Conservation (phyloP, 164 flowering plant genomes). For the Stephania japonica region DNA sequence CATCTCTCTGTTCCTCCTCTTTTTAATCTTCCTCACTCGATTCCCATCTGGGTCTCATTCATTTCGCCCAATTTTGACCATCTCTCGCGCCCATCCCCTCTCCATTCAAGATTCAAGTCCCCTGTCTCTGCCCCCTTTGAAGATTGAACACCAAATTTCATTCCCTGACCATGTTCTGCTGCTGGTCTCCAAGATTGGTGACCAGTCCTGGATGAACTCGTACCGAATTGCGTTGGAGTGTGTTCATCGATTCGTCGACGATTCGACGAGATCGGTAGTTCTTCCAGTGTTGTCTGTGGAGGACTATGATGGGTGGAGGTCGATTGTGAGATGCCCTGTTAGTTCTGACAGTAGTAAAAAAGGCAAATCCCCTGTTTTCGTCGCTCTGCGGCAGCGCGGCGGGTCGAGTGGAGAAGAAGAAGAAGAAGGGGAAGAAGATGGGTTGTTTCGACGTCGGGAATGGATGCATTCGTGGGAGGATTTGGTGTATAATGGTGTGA, state of each 20-base stretch:
- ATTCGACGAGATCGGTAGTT: background rate
- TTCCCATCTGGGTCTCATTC: constrained; percentile 10
- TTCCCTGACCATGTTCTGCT: constrained; percentile 69
- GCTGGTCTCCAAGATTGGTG: constrained; percentile 18
- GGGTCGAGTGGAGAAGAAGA: background rate
- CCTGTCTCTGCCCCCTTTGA: constrained; percentile 10
- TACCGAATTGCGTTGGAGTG: constrained; percentile 26
- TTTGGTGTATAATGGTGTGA: constrained; percentile 53
- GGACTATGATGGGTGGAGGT: constrained; percentile 35
- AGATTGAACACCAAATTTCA: constrained; percentile 40
- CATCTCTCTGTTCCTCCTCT: background rate
- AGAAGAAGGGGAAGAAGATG: constrained; percentile 10
- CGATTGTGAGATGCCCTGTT: constrained; percentile 60
- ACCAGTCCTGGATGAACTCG: background rate
- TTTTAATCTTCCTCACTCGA: constrained; percentile 7
- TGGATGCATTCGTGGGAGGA: constrained; percentile 51
- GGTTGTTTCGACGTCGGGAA: background rate
- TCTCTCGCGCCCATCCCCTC: background rate
- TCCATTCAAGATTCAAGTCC: constrained; percentile 17
- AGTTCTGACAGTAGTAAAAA: constrained; percentile 25
- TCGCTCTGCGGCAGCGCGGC: constrained; percentile 23
- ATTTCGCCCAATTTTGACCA: constrained; percentile 21
- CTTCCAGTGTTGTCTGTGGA: constrained; percentile 43
- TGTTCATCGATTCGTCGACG: constrained; percentile 21
- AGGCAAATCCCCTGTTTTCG: constrained; percentile 36